Percentiles rank a stretch among this genome's conserved stretches.
These are phyloP conservation scores for Fusarium mundagurra DNA, from an alignment of 2,329 filamentous ascomycete genomes.

Conservation along the genomic window DNA sequence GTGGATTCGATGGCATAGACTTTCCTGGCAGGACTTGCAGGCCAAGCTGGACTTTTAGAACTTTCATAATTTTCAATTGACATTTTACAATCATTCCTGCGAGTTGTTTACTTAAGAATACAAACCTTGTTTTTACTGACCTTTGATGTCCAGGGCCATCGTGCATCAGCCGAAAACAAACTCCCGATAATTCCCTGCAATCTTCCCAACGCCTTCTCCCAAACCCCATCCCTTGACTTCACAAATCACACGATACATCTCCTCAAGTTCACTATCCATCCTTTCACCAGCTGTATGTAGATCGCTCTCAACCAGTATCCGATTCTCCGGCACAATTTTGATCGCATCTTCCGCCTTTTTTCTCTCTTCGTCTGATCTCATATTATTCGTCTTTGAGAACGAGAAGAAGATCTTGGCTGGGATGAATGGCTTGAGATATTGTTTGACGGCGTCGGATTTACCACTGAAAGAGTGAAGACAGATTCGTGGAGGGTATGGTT, in stretches of 20 bases:
- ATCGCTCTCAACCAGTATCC: constrained; percentile 86
- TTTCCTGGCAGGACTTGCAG: neutral
- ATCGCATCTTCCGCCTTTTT: constrained; percentile 70
- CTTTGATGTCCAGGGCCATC: rapidly evolving
- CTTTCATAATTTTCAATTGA: too few species aligned
- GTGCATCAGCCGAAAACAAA: constrained; percentile 71
- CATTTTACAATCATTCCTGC: rapidly evolving
- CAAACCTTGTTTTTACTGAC: rapidly evolving
- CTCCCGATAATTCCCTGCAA: constrained; percentile 77
- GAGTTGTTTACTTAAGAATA: rapidly evolving
- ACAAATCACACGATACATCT: constrained; percentile 77
- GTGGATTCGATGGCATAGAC: neutral
- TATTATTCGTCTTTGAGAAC: constrained; percentile 84
- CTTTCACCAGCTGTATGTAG: constrained; percentile 79
- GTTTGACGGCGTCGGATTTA: constrained; percentile 74
- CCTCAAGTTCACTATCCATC: constrained; percentile 81
- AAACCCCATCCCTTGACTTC: constrained; percentile 77
- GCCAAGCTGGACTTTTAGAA: neutral
- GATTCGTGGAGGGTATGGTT: constrained; percentile 79
- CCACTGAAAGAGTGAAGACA: constrained; percentile 93
- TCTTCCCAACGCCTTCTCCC: constrained; percentile 70
- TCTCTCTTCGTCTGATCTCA: constrained; percentile 60
- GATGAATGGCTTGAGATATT: constrained; percentile 76
- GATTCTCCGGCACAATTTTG: constrained; percentile 75
- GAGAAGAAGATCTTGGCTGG: constrained; percentile 85